These are phyloP conservation scores for Dillenia suffruticosa DNA, from an alignment of 164 flowering plant species.

Conservation along the genomic window DNA sequence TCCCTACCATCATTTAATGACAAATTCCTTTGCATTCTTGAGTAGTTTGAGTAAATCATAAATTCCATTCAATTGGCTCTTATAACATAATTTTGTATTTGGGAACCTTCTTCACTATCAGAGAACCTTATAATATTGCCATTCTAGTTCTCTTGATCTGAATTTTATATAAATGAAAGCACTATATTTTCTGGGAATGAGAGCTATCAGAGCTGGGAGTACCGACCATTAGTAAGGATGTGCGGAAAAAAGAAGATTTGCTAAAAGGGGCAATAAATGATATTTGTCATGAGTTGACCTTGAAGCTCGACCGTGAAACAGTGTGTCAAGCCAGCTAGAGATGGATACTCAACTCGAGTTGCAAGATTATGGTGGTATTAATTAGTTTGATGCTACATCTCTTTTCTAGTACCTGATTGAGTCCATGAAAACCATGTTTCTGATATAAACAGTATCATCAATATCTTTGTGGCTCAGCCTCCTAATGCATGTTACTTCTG, in stretches of 20 bases:
- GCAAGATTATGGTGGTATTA: conserved; percentile 69
- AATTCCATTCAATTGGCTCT: too few relatives aligned
- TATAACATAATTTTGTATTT: too few relatives aligned
- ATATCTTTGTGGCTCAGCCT: not conserved
- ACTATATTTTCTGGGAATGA: conserved; percentile 9
- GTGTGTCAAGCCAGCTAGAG: conserved; percentile 86
- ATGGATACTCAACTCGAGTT: conserved; percentile 97
- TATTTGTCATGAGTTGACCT: conserved; percentile 58
- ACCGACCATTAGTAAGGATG: conserved; percentile 75
- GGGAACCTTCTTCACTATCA: too few relatives aligned
- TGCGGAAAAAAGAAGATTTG: conserved; percentile 50
- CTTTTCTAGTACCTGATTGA: not conserved
- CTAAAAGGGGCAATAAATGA: conserved; percentile 28
- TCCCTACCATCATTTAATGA: too few relatives aligned
- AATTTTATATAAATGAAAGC: not conserved
- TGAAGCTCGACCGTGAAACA: conserved; percentile 60
- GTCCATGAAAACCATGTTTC: not conserved
- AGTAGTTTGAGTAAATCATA: too few relatives aligned
- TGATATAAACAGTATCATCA: not conserved
- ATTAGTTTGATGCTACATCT: not conserved
- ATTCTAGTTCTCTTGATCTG: not conserved
- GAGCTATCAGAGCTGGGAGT: conserved; percentile 68
- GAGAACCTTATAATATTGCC: too few relatives aligned
- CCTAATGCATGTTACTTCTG: not conserved
- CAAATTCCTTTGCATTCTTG: too few relatives aligned